phyloP scores from a whole-genome alignment of 2,329 filamentous ascomycete genomes.

The Aspergillus melleus region DNA sequence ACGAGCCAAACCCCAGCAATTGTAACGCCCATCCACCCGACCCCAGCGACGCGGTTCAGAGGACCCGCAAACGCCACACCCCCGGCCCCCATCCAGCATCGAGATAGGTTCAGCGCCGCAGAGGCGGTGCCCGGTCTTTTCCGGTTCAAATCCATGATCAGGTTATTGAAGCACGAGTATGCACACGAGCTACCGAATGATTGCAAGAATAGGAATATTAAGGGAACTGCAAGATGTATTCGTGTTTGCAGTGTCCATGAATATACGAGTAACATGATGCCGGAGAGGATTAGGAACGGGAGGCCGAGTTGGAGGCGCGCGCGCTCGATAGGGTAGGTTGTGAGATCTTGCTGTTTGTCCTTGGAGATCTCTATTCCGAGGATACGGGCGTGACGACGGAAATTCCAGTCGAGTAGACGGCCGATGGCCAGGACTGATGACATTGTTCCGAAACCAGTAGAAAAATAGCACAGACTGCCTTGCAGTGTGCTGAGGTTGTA shows the following conservation, averaged over 20 bases:
- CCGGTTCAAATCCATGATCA: slow-evolving; percentile 50
- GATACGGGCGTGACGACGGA: slow-evolving; percentile 34
- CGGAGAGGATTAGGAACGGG: slow-evolving; percentile 21
- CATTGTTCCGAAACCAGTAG: slow-evolving; percentile 43
- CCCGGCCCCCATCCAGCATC: slow-evolving; percentile 47
- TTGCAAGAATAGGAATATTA: slow-evolving; percentile 41
- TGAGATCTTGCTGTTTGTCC: slow-evolving; percentile 30
- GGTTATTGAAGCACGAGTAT: slow-evolving; percentile 47
- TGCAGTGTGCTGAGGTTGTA: slow-evolving; percentile 45
- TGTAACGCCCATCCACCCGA: neutral
- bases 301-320: slow-evolving; percentile 44
- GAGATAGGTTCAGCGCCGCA: slow-evolving; percentile 46
- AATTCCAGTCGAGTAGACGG: slow-evolving; percentile 47
- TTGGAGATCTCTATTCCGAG: slow-evolving; percentile 34
- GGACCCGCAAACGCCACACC: slow-evolving; percentile 45
- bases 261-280: slow-evolving; percentile 37
- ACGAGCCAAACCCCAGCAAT: neutral
- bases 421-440: slow-evolving; percentile 42
- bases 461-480: slow-evolving; percentile 45
- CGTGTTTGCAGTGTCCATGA: slow-evolving; percentile 42
- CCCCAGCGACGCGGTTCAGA: neutral
- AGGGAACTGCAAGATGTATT: slow-evolving; percentile 36
- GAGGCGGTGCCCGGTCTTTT: slow-evolving; percentile 43
- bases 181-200: slow-evolving; percentile 39
- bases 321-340: slow-evolving; percentile 45